Evolutionary conservation across 768 basidiomycete genomes (phyloP).

Genomic region (Ramaria sp.): DNA sequence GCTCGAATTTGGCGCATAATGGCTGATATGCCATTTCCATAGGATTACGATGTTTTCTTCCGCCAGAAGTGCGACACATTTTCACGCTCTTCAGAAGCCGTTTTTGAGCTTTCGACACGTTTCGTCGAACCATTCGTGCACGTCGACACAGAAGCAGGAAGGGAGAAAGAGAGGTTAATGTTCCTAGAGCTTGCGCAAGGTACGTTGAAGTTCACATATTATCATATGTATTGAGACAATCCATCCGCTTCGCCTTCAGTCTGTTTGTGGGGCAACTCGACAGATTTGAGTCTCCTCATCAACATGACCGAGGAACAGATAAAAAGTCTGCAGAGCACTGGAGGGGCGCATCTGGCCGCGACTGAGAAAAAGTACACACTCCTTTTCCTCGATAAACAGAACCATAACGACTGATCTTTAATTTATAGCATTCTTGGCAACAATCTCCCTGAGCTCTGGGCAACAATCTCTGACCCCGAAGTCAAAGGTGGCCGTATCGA

Average conservation of each 20-base stretch:
- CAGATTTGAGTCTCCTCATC: conserved; percentile 87
- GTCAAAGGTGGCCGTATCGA: conserved; percentile 59
- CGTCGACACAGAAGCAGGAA: conserved; percentile 39
- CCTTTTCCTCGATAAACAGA: no score
- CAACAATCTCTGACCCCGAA: conserved; percentile 56
- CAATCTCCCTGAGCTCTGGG: conserved; percentile 62
- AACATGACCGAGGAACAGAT: conserved; percentile 99
- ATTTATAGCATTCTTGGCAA: conserved; percentile 65
- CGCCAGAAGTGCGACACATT: conserved; percentile 78
- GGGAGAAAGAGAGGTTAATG: conserved; percentile 72
- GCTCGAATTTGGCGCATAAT: no score
- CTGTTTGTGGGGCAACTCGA: conserved; percentile 95
- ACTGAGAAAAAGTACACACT: conserved; percentile 74
- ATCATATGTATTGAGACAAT: neutral
- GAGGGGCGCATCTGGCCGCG: conserved; percentile 88
- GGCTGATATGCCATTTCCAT: no score
- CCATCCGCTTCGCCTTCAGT: conserved; percentile 32
- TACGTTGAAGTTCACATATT: conserved; percentile 15
- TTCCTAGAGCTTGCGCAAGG: conserved; percentile 91
- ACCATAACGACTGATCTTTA: neutral
- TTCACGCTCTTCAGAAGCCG: conserved; percentile 82
- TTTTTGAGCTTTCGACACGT: conserved; percentile 87
- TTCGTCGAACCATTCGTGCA: conserved; percentile 79
- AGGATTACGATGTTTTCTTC: conserved; percentile 10
- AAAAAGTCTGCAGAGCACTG: conserved; percentile 90